Base-by-base conservation (phyloP, 129 eudicot species). In the Heracleum sosnowskyi region DNA sequence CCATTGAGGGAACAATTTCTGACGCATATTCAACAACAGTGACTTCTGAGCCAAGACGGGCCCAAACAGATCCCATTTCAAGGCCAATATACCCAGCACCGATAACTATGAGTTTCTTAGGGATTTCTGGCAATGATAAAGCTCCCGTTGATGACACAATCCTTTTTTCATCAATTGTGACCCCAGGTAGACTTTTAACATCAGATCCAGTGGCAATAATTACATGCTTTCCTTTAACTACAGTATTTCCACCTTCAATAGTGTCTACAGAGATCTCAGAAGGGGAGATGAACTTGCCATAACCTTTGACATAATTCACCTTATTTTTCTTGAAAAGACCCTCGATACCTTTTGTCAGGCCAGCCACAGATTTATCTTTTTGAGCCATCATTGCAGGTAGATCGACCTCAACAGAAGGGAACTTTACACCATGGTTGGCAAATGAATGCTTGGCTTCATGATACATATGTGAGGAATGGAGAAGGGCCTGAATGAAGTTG, bases 51-150 rank as follows among this genome's bases (percentile, higher is more conserved):
- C 98, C 98, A 36, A 93, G 88, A 35, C 98, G 93, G 31, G 90
- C 96, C 98, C 97, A 92, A 7, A 92, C 97, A 7, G 97, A 92
- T 9, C 97, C 97, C 97, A 92, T 90, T 79, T 92, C 97, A 33
- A 92, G 89, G 42, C 97, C 97, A 31, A 92, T 92, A 73, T 92
- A 92, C 13, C 97, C 97, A 46, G 97, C 97, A 68, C 97, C 98
- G 7, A 93, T 90, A 29, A 93, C 96, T 5, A 90, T 78, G 7
- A 93, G 89, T 73, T 82, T 90, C 86, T 93, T 93, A 1, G 98
- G 98, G 69, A 93, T 81, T 81, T 93, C 90, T 8, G 88, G 77
- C 45, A 93, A 79, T 63, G 92, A 84, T 70, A 93, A 87, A 78
- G 98, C 96, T 49, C 98, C 96, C 16, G 98, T 93, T 22, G 98